Evolutionary conservation across 2,329 filamentous ascomycete species (phyloP).

Genomic region (Calonectria fujianensis): DNA sequence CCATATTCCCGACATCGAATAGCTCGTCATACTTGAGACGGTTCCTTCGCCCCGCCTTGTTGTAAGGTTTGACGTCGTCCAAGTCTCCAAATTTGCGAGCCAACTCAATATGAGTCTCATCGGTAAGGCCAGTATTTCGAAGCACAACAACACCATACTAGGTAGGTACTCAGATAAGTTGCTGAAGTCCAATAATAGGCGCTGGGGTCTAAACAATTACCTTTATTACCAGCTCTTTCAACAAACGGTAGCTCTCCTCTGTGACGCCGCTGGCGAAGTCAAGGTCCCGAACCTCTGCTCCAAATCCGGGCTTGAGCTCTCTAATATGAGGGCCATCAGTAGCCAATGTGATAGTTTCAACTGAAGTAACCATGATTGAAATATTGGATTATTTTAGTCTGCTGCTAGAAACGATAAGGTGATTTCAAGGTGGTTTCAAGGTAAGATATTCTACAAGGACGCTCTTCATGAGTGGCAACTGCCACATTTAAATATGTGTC

Average conservation of each 20-base stretch:
- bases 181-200: too few relatives aligned
- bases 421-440: background rate
- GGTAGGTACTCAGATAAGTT: background rate
- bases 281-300: slow-evolving; percentile 8
- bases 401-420: background rate
- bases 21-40: slow-evolving; percentile 70
- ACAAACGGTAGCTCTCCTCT: background rate
- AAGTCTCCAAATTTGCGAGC: slow-evolving; percentile 71
- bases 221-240: background rate
- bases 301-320: slow-evolving; percentile 20
- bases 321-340: background rate
- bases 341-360: background rate
- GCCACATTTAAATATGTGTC: background rate
- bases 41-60: slow-evolving; percentile 65
- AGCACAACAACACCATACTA: slow-evolving; percentile 59
- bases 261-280: slow-evolving; percentile 14
- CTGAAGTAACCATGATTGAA: background rate
- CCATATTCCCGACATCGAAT: slow-evolving; percentile 75
- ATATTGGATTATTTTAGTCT: background rate
- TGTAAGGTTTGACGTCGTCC: slow-evolving; percentile 72
- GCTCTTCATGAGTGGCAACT: background rate
- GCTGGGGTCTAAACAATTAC: background rate
- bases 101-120: slow-evolving; percentile 71
- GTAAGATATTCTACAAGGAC: background rate
- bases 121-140: slow-evolving; percentile 69